Base-by-base conservation (phyloP, 2,329 filamentous ascomycete species). In the Lecanicillium sp. region DNA sequence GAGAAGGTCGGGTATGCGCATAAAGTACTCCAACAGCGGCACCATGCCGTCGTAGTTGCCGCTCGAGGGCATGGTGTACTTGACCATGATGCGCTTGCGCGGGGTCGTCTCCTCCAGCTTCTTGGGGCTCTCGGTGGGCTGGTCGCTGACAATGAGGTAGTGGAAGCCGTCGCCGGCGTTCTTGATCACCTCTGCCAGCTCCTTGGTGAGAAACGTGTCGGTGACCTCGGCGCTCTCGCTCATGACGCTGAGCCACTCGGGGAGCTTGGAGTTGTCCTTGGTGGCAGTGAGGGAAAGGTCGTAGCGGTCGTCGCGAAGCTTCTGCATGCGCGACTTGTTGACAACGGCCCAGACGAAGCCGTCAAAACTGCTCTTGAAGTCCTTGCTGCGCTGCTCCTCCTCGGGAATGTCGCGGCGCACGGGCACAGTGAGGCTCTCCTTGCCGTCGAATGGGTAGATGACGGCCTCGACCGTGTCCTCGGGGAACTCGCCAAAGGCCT, bases 221-320 rank as follows among this genome's bases (percentile, higher is more conserved):
- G 89, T 95, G 51, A 98, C 82, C 65, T 96, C 92, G 42, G 89
- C 88, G 63, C 82, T 95, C 71, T 98, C 92, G 56, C 80, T 94
- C 92, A 98, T 96, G 55, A 95, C 78, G 11, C 87, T 95, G 40
- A 83, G 71, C 89, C 89, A 98, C 47, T 73, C 65, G 25, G 92
- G 90, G 25, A 98, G 78, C 70, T 94, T 95, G 40, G 83, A 58
- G 64, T 89, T 78, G 55, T 98, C 92, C 73, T 94, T 95, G 57
- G 90, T 95, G 48, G 80, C 80, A 30, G 92, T 95, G 50, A 98
- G 75, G 38, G 86, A 94, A 39, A 95, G 70, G 59, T 98, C 92
- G 65, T 95, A 98, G 51, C 92, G 85, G 46, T 95, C 87, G 34
- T 95, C 85, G 45, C 92, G 83, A 51, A 95, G 75, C 53, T 78